Evolutionary conservation across 306 rosid genomes (phyloP).

Genomic region (Sphenostylis stenocarpa): DNA sequence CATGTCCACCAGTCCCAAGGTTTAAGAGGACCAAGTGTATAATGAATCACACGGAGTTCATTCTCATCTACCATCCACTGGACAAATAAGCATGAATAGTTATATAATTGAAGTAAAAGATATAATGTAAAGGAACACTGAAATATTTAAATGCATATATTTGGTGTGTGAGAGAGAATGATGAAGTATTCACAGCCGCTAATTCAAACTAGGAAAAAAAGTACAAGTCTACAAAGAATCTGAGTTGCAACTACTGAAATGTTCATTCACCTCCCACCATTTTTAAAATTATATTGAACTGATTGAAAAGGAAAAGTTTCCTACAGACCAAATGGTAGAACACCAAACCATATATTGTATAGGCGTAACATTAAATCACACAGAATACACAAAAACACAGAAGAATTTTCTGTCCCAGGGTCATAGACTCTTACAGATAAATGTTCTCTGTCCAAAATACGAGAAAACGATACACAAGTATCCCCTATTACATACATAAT

Average conservation of each 20-base stretch:
- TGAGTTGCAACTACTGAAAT: constrained; percentile 18
- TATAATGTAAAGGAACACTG: constrained; percentile 13
- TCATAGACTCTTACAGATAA: background rate
- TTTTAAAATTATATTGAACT: background rate
- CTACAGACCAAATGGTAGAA: constrained; percentile 1
- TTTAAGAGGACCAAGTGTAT: constrained; percentile 93
- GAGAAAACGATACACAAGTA: background rate
- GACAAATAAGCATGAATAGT: constrained; percentile 26
- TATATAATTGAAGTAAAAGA: constrained; percentile 23
- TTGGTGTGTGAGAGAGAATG: background rate
- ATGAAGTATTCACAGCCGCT: constrained; percentile 12
- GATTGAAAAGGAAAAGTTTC: background rate
- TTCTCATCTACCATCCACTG: constrained; percentile 94
- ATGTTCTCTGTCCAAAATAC: too few relatives aligned
- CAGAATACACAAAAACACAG: background rate
- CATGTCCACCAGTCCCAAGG: constrained; percentile 99
- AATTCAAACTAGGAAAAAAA: background rate
- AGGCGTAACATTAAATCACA: background rate
- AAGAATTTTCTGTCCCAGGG: background rate
- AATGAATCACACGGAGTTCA: constrained; percentile 79
- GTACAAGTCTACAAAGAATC: background rate
- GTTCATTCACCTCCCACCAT: constrained; percentile 24
- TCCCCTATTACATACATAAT: background rate
- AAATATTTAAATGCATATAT: constrained; percentile 8
- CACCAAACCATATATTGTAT: too few relatives aligned